phyloP scores from a whole-genome alignment of 805 yeast genomes.

The Starmerella apis region DNA sequence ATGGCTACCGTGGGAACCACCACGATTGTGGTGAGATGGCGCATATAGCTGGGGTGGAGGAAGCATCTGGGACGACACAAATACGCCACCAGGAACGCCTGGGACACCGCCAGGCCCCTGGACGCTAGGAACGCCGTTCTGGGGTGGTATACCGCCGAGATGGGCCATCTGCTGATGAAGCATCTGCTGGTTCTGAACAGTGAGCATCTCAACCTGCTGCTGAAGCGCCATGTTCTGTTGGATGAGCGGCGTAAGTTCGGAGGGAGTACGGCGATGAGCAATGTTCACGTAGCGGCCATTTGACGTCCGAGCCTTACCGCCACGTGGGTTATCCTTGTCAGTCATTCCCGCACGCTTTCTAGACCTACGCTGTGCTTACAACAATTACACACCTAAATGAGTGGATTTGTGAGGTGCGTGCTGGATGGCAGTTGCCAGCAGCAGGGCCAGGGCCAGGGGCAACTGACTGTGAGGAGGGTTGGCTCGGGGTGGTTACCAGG shows the following conservation, averaged over 20 bases:
- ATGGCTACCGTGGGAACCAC: conserved; percentile 7
- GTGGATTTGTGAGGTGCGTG: not conserved
- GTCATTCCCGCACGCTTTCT: conserved; percentile 8
- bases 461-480: not conserved
- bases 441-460: conserved; percentile 7
- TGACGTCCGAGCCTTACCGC: conserved; percentile 23
- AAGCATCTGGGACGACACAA: conserved; percentile 14
- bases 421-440: not conserved
- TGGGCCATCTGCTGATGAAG: conserved; percentile 50
- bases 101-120: conserved; percentile 12
- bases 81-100: conserved; percentile 7
- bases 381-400: not conserved
- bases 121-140: not conserved
- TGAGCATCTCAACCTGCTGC: conserved; percentile 83
- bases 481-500: conserved; percentile 1
- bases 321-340: conserved; percentile 12
- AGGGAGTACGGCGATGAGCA: conserved; percentile 96
- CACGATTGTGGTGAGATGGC: conserved; percentile 11
- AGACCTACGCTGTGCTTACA: conserved; percentile 1
- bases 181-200: conserved; percentile 83
- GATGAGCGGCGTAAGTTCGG: conserved; percentile 87
- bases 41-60: conserved; percentile 17
- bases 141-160: conserved; percentile 2
- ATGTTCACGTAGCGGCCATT: conserved; percentile 56
- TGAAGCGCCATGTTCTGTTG: conserved; percentile 68